A percentile compares a stretch with the other conserved stretches of the same genome.
These are phyloP conservation scores for Apophysomyces ossiformis DNA, from an alignment of 371 early-diverging fungal species.

Conservation along the genomic window DNA sequence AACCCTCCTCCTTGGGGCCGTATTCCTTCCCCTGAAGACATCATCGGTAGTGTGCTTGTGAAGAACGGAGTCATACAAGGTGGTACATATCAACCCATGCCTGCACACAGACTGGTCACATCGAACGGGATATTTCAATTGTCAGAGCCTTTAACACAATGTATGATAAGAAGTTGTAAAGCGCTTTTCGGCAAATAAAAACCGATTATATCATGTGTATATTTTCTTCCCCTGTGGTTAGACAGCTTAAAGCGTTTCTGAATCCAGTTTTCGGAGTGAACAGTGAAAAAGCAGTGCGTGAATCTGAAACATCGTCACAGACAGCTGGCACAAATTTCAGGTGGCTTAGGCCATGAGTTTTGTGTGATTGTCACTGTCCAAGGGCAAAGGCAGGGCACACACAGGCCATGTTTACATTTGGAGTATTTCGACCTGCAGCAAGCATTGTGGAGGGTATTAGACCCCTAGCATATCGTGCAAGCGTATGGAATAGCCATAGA, in stretches of 20 bases:
- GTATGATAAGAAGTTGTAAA: constrained; percentile 34
- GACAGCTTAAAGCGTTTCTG: background rate
- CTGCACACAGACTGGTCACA: constrained; percentile 79
- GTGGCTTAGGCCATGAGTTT: background rate
- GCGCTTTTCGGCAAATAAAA: background rate
- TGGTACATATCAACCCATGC: constrained; percentile 74
- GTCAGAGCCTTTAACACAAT: constrained; percentile 48
- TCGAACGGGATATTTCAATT: constrained; percentile 74
- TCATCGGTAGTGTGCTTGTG: constrained; percentile 75
- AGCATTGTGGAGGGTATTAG: constrained; percentile 8
- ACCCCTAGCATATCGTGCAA: constrained; percentile 9
- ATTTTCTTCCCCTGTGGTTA: background rate
- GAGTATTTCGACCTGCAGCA: constrained; percentile 13
- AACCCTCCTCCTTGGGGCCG: constrained; percentile 74
- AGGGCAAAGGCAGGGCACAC: background rate
- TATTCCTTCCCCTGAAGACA: constrained; percentile 80
- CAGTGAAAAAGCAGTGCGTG: constrained; percentile 5
- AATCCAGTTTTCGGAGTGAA: background rate
- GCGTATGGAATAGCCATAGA: constrained; percentile 18
- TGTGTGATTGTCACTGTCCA: background rate
- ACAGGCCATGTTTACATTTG: constrained; percentile 2
- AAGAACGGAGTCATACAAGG: constrained; percentile 55
- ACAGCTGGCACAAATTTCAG: too few relatives aligned
- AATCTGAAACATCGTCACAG: too few relatives aligned
- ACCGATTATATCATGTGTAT: too few relatives aligned